Evolutionary conservation across 768 basidiomycete species (phyloP).

Genomic region (Leccinum truebloodii): DNA sequence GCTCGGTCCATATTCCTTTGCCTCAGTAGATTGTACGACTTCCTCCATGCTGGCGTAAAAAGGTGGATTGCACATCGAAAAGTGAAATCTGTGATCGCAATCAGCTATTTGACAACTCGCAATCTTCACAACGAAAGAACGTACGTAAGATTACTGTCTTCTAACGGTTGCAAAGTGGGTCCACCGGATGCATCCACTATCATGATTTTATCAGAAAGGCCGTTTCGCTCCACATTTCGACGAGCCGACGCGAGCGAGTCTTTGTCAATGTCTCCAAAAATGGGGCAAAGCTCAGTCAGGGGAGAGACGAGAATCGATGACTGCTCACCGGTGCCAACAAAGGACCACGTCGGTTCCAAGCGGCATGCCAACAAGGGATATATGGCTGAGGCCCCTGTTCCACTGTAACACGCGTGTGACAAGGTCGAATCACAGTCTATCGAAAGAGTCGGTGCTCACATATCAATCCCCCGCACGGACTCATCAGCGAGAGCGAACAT

Average conservation of each 20-base stretch:
- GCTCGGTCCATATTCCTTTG: constrained; percentile 66
- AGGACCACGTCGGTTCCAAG: constrained; percentile 51
- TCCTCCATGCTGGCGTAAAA: constrained; percentile 85
- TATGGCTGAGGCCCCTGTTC: constrained; percentile 89
- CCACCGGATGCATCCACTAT: constrained; percentile 43
- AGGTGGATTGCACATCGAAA: constrained; percentile 96
- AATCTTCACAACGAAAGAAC: background rate
- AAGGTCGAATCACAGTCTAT: background rate
- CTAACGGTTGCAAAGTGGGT: constrained; percentile 44
- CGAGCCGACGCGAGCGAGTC: constrained; percentile 57
- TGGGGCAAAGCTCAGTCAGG: background rate
- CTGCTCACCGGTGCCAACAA: constrained; percentile 67
- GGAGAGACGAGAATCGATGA: background rate
- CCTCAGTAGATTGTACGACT: constrained; percentile 52
- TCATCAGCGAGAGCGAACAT: constrained; percentile 20
- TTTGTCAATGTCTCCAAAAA: constrained; percentile 65
- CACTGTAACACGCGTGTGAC: constrained; percentile 43
- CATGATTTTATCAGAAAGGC: constrained; percentile 49
- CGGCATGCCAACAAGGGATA: constrained; percentile 78
- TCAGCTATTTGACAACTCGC: background rate
- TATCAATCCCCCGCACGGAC: constrained; percentile 60
- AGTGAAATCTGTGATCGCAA: constrained; percentile 51
- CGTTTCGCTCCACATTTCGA: constrained; percentile 59
- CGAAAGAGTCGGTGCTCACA: constrained; percentile 47
- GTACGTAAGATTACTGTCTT: constrained; percentile 9